Percentiles rank a stretch among this genome's conserved stretches.
phyloP scores from a whole-genome alignment of 257 asterid genomes.

The Solanum sparsipilum region DNA sequence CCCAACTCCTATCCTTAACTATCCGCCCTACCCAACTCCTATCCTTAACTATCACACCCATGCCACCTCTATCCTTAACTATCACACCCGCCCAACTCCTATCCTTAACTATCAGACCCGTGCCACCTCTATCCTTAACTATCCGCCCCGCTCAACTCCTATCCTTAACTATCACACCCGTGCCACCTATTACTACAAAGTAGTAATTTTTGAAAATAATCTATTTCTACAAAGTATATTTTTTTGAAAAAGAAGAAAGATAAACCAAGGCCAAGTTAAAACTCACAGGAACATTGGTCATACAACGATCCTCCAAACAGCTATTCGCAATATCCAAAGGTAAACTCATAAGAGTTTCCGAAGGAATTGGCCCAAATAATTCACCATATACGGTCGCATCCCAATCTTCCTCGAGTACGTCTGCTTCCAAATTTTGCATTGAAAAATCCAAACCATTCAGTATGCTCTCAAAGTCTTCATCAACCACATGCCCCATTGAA shows the following conservation, averaged over 20 bases:
- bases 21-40: too few species aligned
- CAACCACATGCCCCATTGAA: constrained; percentile 13
- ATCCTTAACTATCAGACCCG: too few species aligned
- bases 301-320: constrained; percentile 9
- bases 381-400: constrained; percentile 31
- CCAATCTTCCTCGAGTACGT: constrained; percentile 39
- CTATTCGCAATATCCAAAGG: constrained; percentile 5
- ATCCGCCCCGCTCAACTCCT: too few species aligned
- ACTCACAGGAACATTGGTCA: constrained; percentile 39
- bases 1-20: too few species aligned
- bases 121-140: too few species aligned
- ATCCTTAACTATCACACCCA: too few species aligned
- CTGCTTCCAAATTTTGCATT: constrained; percentile 48
- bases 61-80: too few species aligned
- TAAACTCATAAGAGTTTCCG: constrained; percentile 27
- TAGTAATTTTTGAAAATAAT: too few species aligned
- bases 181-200: too few species aligned
- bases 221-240: too few species aligned
- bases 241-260: neutral
- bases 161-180: too few species aligned
- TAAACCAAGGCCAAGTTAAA: neutral
- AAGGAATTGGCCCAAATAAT: constrained; percentile 53
- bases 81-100: too few species aligned
- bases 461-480: constrained; percentile 31
- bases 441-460: constrained; percentile 54